Percentiles rank a stretch among this genome's conserved stretches.
phyloP scores from a whole-genome alignment of 2,329 filamentous ascomycete species.

The Byssothecium circinans region DNA sequence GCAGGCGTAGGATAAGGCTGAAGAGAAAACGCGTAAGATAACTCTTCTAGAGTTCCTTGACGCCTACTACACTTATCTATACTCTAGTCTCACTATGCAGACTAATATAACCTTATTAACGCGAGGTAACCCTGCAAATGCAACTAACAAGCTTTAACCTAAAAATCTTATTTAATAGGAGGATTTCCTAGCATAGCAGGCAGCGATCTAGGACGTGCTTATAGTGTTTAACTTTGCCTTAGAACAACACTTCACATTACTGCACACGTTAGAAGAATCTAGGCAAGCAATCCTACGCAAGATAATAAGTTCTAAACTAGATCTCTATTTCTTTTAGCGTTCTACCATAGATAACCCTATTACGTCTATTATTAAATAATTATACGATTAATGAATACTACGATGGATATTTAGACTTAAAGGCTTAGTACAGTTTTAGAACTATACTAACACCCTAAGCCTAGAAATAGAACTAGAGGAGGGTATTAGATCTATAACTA shows the following conservation, averaged over 20 bases:
- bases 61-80: constrained; percentile 11
- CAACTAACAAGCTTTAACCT: constrained; percentile 21
- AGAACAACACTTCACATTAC: constrained; percentile 18
- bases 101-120: constrained; percentile 16
- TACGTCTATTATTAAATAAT: constrained; percentile 12
- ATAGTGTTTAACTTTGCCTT: constrained; percentile 15
- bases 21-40: constrained; percentile 11
- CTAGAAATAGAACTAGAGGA: constrained; percentile 15
- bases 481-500: constrained; percentile 12
- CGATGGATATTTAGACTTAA: constrained; percentile 16
- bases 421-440: constrained; percentile 22
- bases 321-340: constrained; percentile 19
- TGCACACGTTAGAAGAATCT: constrained; percentile 18
- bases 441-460: constrained; percentile 24
- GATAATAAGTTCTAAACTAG: constrained; percentile 20
- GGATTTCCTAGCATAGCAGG: constrained; percentile 18
- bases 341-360: constrained; percentile 19
- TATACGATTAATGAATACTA: constrained; percentile 13
- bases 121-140: constrained; percentile 21
- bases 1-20: not conserved
- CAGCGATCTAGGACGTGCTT: constrained; percentile 17
- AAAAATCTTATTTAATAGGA: constrained; percentile 13
- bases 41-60: constrained; percentile 15
- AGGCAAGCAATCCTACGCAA: constrained; percentile 10
- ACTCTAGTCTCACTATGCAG: constrained; percentile 13